A percentile compares a stretch with the other conserved stretches of the same genome.
These are phyloP conservation scores for Eimeria falciformis DNA, from an alignment of 169 alveolate species.

Conservation along the genomic window DNA sequence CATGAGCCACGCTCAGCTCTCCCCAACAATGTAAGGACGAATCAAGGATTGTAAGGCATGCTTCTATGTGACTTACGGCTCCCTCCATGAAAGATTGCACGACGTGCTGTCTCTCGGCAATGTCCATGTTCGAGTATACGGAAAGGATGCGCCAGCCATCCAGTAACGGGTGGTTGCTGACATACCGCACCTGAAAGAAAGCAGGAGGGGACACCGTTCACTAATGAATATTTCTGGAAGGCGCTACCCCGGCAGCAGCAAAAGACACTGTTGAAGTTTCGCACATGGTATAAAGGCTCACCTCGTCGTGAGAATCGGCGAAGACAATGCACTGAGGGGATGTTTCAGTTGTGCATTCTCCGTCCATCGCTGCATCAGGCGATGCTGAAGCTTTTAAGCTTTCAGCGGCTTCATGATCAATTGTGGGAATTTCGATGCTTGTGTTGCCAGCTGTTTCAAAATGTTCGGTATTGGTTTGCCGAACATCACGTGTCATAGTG, in stretches of 20 bases:
- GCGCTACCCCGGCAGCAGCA: not conserved
- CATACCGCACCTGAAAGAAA: constrained; percentile 46
- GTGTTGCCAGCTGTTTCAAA: not conserved
- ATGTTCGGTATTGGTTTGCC: not conserved
- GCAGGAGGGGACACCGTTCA: not conserved
- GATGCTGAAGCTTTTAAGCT: not conserved
- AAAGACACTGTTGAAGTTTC: not conserved
- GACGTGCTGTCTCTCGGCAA: constrained; percentile 25
- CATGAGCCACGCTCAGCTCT: no score
- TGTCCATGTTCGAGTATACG: constrained; percentile 51
- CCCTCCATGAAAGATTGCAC: constrained; percentile 41
- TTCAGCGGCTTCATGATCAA: not conserved
- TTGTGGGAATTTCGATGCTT: not conserved
- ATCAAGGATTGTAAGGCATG: not conserved
- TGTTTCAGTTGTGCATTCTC: not conserved
- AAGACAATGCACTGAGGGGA: constrained; percentile 66
- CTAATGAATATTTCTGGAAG: not conserved
- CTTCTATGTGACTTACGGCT: constrained; percentile 23
- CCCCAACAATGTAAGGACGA: not conserved
- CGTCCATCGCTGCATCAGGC: not conserved
- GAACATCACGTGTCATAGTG: not conserved
- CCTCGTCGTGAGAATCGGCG: constrained; percentile 72
- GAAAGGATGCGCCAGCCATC: constrained; percentile 51
- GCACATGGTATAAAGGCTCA: not conserved
- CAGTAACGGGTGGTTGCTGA: constrained; percentile 46